A percentile compares a stretch with the other conserved stretches of the same genome.
Evolutionary conservation across 257 asterid species (phyloP).

Genomic region (Salvia splendens): DNA sequence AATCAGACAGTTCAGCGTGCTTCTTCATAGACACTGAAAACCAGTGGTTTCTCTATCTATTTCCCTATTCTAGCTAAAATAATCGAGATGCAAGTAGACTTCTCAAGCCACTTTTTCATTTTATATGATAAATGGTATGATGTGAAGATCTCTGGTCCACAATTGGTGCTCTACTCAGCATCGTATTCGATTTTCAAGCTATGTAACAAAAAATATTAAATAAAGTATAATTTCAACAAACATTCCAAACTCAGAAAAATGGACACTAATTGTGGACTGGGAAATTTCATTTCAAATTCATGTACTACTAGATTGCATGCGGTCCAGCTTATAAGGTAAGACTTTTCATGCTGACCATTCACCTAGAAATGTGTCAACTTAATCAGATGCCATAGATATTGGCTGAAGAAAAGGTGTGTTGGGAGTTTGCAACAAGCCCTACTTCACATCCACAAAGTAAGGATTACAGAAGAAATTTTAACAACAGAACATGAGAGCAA

Average conservation of each 20-base stretch:
- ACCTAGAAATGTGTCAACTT: conserved; percentile 16
- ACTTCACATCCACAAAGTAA: background rate
- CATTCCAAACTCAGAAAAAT: background rate
- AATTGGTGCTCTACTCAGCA: background rate
- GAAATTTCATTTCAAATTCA: background rate
- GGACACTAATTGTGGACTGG: background rate
- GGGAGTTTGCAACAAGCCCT: background rate
- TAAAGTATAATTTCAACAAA: background rate
- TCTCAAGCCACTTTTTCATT: conserved; percentile 6
- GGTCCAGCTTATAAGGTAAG: background rate
- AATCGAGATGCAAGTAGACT: background rate
- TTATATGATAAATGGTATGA: background rate
- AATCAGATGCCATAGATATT: background rate
- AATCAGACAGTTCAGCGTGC: conserved; percentile 12
- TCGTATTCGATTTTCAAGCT: background rate
- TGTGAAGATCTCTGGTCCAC: background rate
- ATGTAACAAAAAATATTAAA: background rate
- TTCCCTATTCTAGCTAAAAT: background rate
- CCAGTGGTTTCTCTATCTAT: background rate
- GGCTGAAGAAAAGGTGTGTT: background rate
- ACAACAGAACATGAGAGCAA: conserved; percentile 22
- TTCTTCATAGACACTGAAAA: conserved; percentile 8
- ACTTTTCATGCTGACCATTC: background rate
- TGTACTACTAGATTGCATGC: background rate
- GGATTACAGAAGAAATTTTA: conserved; percentile 11